Conservation (phyloP, 139 green algal species). For the Mesotaenium endlicherianum region DNA sequence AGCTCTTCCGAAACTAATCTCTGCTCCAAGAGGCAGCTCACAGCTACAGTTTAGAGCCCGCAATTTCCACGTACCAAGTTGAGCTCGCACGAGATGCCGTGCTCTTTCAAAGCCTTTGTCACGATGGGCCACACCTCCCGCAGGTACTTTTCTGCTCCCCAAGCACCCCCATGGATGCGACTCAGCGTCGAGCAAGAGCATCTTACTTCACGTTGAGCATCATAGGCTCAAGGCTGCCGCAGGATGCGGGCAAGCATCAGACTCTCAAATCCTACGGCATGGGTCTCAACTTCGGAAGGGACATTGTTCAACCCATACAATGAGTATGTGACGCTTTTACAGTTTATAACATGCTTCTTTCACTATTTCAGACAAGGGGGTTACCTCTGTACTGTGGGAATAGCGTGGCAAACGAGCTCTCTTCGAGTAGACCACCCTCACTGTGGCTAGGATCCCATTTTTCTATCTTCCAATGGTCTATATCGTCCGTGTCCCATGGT, state of each 20-base stretch:
- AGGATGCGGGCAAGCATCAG: too few species aligned
- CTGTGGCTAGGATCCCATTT: slow-evolving; percentile 72
- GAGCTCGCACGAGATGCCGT: slow-evolving; percentile 82
- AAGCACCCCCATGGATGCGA: too few species aligned
- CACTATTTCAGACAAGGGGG: slow-evolving; percentile 55
- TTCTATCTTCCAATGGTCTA: slow-evolving; percentile 84
- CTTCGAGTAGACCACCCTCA: slow-evolving; percentile 85
- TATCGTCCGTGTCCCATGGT: slow-evolving; percentile 94
- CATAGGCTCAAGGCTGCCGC: too few species aligned
- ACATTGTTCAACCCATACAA: too few species aligned
- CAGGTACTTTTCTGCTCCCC: slow-evolving; percentile 89
- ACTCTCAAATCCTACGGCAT: too few species aligned
- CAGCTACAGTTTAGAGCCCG: too few species aligned
- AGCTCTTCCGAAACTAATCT: too few species aligned
- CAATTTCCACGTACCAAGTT: slow-evolving; percentile 91
- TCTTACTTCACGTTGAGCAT: too few species aligned
- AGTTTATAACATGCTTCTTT: too few species aligned
- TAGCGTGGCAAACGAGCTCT: slow-evolving; percentile 93
- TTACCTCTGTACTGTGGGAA: slow-evolving; percentile 96
- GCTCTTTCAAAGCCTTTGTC: slow-evolving; percentile 84
- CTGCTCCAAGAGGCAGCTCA: too few species aligned
- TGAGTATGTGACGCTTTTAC: too few species aligned
- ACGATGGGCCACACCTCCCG: slow-evolving; percentile 93
- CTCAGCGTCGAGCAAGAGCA: neutral
- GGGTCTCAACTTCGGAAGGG: too few species aligned